phyloP scores from a whole-genome alignment of 805 yeast genomes.

The Lipomyces spencermartinsiae region DNA sequence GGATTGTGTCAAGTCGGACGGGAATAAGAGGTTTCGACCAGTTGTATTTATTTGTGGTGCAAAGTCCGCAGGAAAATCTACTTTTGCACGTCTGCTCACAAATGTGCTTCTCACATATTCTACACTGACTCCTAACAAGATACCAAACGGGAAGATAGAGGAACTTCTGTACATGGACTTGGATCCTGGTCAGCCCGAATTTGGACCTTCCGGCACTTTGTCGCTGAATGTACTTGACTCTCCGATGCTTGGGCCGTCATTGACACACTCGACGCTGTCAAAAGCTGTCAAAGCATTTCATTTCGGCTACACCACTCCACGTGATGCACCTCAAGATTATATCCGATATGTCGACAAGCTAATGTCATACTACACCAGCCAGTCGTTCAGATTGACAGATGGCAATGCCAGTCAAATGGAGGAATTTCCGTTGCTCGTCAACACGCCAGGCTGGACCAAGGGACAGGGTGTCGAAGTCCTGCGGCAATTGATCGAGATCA shows the following conservation, averaged over 20 bases:
- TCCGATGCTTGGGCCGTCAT: constrained; percentile 52
- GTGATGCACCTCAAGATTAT: constrained; percentile 67
- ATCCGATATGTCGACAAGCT: constrained; percentile 53
- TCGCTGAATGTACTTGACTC: constrained; percentile 52
- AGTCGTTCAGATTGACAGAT: background rate
- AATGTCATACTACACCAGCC: constrained; percentile 36
- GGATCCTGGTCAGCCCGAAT: constrained; percentile 91
- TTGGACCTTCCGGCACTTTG: constrained; percentile 71
- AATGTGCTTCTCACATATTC: constrained; percentile 46
- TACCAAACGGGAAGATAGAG: constrained; percentile 10
- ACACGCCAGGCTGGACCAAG: constrained; percentile 91
- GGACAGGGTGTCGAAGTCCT: constrained; percentile 80
- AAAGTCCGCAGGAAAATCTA: constrained; percentile 84
- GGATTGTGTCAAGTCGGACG: constrained; percentile 11
- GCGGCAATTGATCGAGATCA: constrained; percentile 49
- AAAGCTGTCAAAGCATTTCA: constrained; percentile 47
- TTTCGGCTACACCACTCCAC: constrained; percentile 73
- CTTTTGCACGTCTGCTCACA: constrained; percentile 61
- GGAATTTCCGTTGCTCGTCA: constrained; percentile 58
- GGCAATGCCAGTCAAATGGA: background rate
- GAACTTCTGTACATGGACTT: constrained; percentile 61
- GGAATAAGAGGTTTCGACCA: constrained; percentile 24
- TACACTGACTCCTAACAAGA: background rate
- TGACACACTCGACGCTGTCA: constrained; percentile 44
- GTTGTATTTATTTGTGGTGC: constrained; percentile 59